Base-by-base conservation (phyloP, 2,329 filamentous ascomycete species). In the Aspergillus sp. region DNA sequence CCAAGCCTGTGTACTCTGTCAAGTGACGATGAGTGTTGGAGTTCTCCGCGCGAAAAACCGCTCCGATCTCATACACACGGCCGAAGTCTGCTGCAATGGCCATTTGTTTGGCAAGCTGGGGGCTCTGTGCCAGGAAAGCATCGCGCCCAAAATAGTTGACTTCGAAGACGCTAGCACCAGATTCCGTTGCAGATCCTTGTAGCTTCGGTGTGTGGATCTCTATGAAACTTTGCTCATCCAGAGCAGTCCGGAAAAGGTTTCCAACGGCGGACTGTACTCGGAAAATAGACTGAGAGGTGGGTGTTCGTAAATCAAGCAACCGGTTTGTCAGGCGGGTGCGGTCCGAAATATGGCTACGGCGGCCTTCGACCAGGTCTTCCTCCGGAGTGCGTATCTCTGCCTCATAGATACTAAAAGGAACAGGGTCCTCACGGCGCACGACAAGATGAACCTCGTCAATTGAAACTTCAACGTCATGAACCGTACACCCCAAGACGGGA, bases 201-300 rank as follows among this genome's bases (percentile, higher is more conserved):
- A 97, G 80, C 77, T 96, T 97, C 2, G 93, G 93, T 0, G 91
- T 96, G 71, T 96, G 91, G 59, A 97, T 96, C 75, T 97, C 93
- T 58, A 96, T 88, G 71, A 97, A 97, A 15, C 86, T 88, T 62
- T 88, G 81, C 2, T 83, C 80, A 64, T 93, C 89, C 1, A 97
- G 83, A 2, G 88, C 86, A 9, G 83, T 76, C 49, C 93, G 89
- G 82, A 96, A 97, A 24, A 90, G 82, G 66, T 89, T 89, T 66
- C 89, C 88, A 56, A 96, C 86, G 24, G 86, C 88, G 4, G 91
- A 89, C 64, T 95, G 90, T 49, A 96, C 86, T 58, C 91, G 89
- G 81, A 96, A 96, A 62, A 96, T 89, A 35, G 89, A 86, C 73
- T 96, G 92, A 49, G 92, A 91, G 1, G 90, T 85, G 0, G 90